phyloP scores from a whole-genome alignment of 495 filamentous ascomycete species.

The Xylaria grammica region DNA sequence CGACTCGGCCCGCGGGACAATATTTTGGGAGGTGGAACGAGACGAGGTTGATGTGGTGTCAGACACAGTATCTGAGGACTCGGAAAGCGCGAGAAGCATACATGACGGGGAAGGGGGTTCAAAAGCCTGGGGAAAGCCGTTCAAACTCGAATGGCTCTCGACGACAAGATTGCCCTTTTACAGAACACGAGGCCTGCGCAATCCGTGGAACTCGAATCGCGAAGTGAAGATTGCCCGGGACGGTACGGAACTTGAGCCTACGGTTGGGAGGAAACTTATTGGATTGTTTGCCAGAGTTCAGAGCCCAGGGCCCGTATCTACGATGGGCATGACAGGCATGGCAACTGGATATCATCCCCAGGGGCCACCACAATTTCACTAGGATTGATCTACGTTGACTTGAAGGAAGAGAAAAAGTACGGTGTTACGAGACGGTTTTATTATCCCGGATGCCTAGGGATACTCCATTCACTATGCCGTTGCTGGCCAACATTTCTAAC shows the following conservation, averaged over 20 bases:
- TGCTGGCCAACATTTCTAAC: background rate
- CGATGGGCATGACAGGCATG: slow-evolving; percentile 32
- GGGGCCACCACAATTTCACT: slow-evolving; percentile 27
- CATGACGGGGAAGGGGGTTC: slow-evolving; percentile 47
- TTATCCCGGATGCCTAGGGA: background rate
- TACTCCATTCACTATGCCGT: background rate
- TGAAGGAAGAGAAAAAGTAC: background rate
- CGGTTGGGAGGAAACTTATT: slow-evolving; percentile 75
- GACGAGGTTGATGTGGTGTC: slow-evolving; percentile 48
- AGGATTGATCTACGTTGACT: slow-evolving; percentile 14
- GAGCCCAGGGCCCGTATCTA: slow-evolving; percentile 41
- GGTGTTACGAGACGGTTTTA: background rate
- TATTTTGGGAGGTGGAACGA: slow-evolving; percentile 92
- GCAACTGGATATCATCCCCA: slow-evolving; percentile 37
- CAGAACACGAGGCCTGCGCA: slow-evolving; percentile 85
- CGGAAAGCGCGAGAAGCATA: slow-evolving; percentile 39
- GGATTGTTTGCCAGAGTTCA: slow-evolving; percentile 73
- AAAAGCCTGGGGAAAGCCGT: slow-evolving; percentile 87
- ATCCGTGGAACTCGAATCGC: slow-evolving; percentile 93
- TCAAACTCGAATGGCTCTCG: slow-evolving; percentile 90
- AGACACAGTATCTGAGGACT: slow-evolving; percentile 45
- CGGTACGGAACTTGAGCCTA: slow-evolving; percentile 90
- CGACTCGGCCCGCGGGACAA: slow-evolving; percentile 88
- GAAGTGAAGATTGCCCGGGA: slow-evolving; percentile 98
- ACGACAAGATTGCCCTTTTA: slow-evolving; percentile 89